Conservation (phyloP, 202 grass and related monocot genomes). For the Setaria viridis region DNA sequence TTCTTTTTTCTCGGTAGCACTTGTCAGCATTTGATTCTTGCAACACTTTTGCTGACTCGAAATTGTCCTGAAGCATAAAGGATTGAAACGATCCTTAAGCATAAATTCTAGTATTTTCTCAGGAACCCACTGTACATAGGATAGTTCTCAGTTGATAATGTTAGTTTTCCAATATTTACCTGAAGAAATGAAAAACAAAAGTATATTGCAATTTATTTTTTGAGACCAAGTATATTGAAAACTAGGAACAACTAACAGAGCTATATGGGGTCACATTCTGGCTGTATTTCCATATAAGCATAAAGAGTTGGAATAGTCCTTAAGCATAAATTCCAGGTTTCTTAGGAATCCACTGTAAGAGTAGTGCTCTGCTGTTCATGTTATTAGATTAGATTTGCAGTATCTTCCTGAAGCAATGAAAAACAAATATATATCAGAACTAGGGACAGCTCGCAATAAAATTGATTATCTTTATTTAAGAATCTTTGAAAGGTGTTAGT, state of each 20-base stretch:
- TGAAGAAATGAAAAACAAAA: neutral
- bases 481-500: neutral
- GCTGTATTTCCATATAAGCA: neutral
- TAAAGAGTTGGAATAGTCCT: constrained; percentile 27
- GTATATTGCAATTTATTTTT: neutral
- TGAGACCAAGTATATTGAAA: neutral
- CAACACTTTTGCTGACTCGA: constrained; percentile 28
- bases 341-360: constrained; percentile 32
- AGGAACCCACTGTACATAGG: constrained; percentile 13
- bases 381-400: neutral
- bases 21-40: constrained; percentile 44
- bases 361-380: neutral
- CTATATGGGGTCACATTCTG: neutral
- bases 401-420: constrained; percentile 13
- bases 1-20: constrained; percentile 34
- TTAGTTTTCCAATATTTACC: constrained; percentile 20
- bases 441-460: neutral
- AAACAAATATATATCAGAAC: neutral
- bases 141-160: constrained; percentile 1
- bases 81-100: constrained; percentile 2
- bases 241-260: neutral
- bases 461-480: neutral
- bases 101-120: constrained; percentile 45
- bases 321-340: constrained; percentile 46
- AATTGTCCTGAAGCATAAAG: constrained; percentile 50